These are phyloP conservation scores for Boeremia lycopersici DNA, from an alignment of 2,329 filamentous ascomycete species.

Conservation along the genomic window DNA sequence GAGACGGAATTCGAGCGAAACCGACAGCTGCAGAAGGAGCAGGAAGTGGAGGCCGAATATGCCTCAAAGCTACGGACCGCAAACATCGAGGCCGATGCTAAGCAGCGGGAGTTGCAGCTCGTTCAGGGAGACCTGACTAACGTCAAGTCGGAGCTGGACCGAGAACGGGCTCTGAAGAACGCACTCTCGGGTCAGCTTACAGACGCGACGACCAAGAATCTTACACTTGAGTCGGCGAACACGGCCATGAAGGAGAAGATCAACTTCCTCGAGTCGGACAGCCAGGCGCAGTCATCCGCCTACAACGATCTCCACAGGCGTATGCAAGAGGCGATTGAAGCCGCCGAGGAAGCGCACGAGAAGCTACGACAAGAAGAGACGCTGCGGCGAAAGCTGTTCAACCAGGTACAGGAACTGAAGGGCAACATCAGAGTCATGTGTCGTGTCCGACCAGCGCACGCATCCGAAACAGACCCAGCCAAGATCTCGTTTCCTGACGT, in stretches of 20 bases:
- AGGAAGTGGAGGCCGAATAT: constrained; percentile 64
- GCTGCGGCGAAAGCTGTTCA: constrained; percentile 87
- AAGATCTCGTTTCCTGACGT: constrained; percentile 79
- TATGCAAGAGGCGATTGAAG: constrained; percentile 76
- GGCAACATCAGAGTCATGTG: constrained; percentile 99
- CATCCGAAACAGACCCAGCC: constrained; percentile 67
- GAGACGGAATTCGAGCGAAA: constrained; percentile 71
- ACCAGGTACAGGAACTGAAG: constrained; percentile 96
- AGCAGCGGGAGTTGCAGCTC: constrained; percentile 59
- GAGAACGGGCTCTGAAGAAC: constrained; percentile 67
- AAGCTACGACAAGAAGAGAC: constrained; percentile 93
- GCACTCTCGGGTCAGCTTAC: constrained; percentile 62
- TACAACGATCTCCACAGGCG: constrained; percentile 81
- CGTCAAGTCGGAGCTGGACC: constrained; percentile 48
- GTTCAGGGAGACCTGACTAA: constrained; percentile 59
- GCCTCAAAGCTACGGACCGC: constrained; percentile 61
- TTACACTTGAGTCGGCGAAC: constrained; percentile 73
- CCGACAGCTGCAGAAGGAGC: constrained; percentile 65
- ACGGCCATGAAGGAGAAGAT: constrained; percentile 80
- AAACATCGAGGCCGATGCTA: constrained; percentile 64
- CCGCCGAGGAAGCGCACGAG: constrained; percentile 72
- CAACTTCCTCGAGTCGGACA: constrained; percentile 87
- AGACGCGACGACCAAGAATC: constrained; percentile 48
- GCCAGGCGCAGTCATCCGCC: constrained; percentile 83
- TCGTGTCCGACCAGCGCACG: constrained; percentile 78